phyloP scores from a whole-genome alignment of 306 rosid genomes.

The Cucumis sativus region DNA sequence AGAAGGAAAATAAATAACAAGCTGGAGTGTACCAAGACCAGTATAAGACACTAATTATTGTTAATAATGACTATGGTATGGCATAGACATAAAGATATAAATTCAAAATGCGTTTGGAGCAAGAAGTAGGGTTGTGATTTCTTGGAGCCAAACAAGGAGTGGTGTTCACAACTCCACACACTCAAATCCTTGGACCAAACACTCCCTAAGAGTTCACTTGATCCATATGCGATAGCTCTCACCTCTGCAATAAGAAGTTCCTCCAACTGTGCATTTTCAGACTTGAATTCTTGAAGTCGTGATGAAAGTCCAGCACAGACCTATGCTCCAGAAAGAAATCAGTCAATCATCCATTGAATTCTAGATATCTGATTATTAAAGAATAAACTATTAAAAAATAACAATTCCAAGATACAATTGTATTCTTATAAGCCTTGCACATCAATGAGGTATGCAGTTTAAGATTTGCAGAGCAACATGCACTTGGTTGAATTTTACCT shows the following conservation, averaged over 20 bases:
- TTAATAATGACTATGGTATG: neutral
- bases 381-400: neutral
- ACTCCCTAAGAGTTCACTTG: neutral
- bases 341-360: slow-evolving; percentile 17
- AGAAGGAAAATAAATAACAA: neutral
- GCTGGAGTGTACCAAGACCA: neutral
- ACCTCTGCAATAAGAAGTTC: slow-evolving; percentile 95
- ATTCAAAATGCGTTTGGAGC: neutral
- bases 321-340: slow-evolving; percentile 27
- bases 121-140: too few species aligned
- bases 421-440: neutral
- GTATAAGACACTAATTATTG: neutral
- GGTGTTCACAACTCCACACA: too few species aligned
- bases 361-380: slow-evolving; percentile 8
- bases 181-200: too few species aligned
- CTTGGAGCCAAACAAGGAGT: too few species aligned
- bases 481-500: neutral
- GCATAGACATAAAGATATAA: neutral
- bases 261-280: slow-evolving; percentile 95
- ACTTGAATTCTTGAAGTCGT: slow-evolving; percentile 93
- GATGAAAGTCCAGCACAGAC: slow-evolving; percentile 97
- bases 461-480: neutral
- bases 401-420: slow-evolving; percentile 3
- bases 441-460: neutral
- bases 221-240: slow-evolving; percentile 17